Conservation (phyloP, 306 rosid species). For the Trifolium fragiferum region DNA sequence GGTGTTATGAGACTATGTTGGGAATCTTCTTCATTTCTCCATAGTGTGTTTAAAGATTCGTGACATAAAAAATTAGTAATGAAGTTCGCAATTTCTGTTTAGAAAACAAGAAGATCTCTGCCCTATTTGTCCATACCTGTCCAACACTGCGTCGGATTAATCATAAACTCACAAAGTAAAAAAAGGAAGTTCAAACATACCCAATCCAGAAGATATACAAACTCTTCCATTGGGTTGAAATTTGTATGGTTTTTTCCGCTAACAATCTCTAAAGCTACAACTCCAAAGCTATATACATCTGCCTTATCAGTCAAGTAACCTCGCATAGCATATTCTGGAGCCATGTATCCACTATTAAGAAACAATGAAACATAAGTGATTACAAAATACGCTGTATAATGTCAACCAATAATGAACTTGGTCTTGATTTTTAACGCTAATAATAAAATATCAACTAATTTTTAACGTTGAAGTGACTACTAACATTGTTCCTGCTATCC, state of each 20-base stretch:
- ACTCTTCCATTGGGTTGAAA: conserved; percentile 67
- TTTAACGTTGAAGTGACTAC: conserved; percentile 22
- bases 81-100: no score
- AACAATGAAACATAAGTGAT: background rate
- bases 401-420: background rate
- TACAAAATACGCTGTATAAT: background rate
- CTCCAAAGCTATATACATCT: conserved; percentile 75
- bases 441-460: background rate
- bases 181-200: conserved; percentile 45
- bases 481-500: conserved; percentile 77
- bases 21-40: background rate
- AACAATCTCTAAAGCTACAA: conserved; percentile 73
- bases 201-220: conserved; percentile 81
- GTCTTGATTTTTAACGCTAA: background rate
- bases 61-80: no score
- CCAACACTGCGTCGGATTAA: no score
- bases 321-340: conserved; percentile 84
- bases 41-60: no score
- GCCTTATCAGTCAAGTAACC: conserved; percentile 78
- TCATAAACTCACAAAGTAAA: no score
- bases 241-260: conserved; percentile 75
- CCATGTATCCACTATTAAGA: conserved; percentile 71
- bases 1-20: background rate
- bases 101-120: background rate
- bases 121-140: background rate